A percentile compares a stretch with the other conserved stretches of the same genome.
phyloP scores from a whole-genome alignment of 331 rosid genomes.

The Acacia concinna region DNA sequence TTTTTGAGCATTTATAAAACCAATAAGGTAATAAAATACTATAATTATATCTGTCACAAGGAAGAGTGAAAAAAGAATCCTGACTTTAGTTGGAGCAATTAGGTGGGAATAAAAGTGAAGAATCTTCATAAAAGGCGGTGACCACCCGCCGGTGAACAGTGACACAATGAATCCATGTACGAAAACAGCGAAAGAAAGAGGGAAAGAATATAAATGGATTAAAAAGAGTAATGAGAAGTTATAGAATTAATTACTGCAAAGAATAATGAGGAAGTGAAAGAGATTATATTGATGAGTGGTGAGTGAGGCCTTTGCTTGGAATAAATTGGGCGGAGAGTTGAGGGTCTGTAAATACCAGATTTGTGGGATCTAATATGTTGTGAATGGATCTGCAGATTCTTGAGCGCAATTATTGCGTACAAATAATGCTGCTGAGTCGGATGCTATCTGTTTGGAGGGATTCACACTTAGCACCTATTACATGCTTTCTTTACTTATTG shows the following conservation, averaged over 20 bases:
- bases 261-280: not conserved
- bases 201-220: not conserved
- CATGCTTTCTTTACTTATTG: not conserved
- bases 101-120: not conserved
- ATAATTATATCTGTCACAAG: not conserved
- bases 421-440: not conserved
- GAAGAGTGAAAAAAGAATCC: not conserved
- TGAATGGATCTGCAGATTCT: not conserved
- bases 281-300: not conserved
- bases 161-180: not conserved
- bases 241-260: not conserved
- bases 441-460: not conserved
- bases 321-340: not conserved
- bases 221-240: not conserved
- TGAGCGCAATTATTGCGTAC: not conserved
- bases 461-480: slow-evolving; percentile 11
- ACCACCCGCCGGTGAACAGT: not conserved
- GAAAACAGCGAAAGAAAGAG: not conserved
- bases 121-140: not conserved
- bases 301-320: not conserved
- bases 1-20: too few relatives aligned
- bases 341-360: not conserved
- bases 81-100: not conserved
- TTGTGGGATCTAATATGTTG: not conserved
- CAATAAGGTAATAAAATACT: too few relatives aligned